Conservation (phyloP, 2,329 filamentous ascomycete species). For the Sporothrix globosa region DNA sequence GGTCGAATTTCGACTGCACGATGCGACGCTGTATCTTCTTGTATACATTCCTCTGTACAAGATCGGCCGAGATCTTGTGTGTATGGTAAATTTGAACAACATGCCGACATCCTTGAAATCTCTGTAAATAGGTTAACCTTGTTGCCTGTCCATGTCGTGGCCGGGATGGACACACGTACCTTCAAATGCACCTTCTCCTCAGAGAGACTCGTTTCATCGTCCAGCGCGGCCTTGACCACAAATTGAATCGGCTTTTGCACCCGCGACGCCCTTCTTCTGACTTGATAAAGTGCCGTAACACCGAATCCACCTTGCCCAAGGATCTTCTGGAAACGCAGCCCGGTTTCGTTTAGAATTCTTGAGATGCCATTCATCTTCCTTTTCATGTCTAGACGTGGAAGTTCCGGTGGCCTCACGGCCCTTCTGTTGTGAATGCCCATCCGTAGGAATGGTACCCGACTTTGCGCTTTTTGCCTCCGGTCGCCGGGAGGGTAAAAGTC, state of each 20-base stretch:
- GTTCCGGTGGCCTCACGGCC: not conserved
- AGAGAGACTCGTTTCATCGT: not conserved
- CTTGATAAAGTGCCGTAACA: constrained; percentile 8
- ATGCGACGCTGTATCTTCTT: not conserved
- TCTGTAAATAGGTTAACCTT: not conserved
- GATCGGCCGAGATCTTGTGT: not conserved
- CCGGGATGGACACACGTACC: not conserved
- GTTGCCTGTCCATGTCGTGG: not conserved
- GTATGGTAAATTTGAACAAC: not conserved
- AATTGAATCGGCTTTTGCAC: not conserved
- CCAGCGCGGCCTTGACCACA: not conserved
- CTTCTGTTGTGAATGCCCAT: not conserved
- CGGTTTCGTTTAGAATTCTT: not conserved
- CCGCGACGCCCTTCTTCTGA: not conserved
- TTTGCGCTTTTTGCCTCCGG: not conserved
- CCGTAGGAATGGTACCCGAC: not conserved
- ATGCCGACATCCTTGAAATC: not conserved
- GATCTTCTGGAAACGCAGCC: not conserved
- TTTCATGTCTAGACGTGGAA: not conserved
- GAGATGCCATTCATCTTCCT: not conserved
- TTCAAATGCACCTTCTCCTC: not conserved
- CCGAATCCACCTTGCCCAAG: constrained; percentile 17
- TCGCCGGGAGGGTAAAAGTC: not conserved
- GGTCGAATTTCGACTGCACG: not conserved
- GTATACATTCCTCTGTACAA: not conserved